Base-by-base conservation (phyloP, 2,329 filamentous ascomycete species). In the Xylaria sp. region DNA sequence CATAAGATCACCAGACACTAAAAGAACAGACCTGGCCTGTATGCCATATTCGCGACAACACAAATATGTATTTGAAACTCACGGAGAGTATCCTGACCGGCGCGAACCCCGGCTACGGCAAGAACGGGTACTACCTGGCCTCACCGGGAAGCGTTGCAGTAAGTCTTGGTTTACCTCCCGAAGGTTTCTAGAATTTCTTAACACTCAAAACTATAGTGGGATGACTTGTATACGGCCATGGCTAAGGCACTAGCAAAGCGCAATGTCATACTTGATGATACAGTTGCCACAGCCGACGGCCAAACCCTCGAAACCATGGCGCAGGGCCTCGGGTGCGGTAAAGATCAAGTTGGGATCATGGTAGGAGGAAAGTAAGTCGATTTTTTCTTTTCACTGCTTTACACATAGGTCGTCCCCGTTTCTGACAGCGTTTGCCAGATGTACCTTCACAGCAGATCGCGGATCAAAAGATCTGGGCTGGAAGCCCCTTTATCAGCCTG, bases 61-160 rank as follows among this genome's bases (percentile, higher is more conserved):
- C 82, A 0, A 74, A 73, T 0, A 71, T 88, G 0, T 88, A 87
- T 63, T 59, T 87, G 1, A 74, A 81, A 2, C 76, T 88, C 0
- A 72, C 87, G 7, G 78, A 79, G 1, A 78, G 75, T 1, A 87
- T 88, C 13, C 72, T 88, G 1, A 71, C 69, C 1, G 81, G 76
- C 0, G 74, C 79, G 13, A 75, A 81, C 4, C 77, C 80, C 0
- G 80, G 75, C 1, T 69, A 82, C 59, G 84, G 84, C 0, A 81
- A 79, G 63, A 78, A 82, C 0, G 86, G 86, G 0, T 87, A 84
- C 70, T 88, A 85, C 71, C 81, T 88, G 8, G 86, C 85, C 0
- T 73, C 84, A 0, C 77, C 84, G 0, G 86, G 86, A 0, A 81
- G 77, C 20, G 77, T 88, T 4, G 80, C 79, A 0, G 75, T 76